Evolutionary conservation across 2,329 filamentous ascomycete genomes (phyloP).

Genomic region (Cryphonectria naterciae): DNA sequence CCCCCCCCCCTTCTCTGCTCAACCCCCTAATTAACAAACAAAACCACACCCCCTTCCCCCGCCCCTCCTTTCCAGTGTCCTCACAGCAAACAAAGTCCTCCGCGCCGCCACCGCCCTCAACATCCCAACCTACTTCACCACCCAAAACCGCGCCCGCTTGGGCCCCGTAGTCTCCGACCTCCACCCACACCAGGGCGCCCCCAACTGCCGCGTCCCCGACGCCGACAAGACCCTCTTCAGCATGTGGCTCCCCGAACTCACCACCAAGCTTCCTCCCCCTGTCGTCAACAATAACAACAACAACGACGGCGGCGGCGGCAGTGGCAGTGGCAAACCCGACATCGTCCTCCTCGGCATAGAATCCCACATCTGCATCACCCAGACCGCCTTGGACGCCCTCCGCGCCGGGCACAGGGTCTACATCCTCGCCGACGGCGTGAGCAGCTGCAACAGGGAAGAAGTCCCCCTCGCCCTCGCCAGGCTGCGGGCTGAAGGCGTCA

Average conservation of each 20-base stretch:
- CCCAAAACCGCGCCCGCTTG: slow-evolving; percentile 78
- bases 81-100: slow-evolving; percentile 71
- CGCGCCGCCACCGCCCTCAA: slow-evolving; percentile 65
- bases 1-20: background rate
- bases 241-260: slow-evolving; percentile 78
- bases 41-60: background rate
- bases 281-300: too few relatives aligned
- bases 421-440: slow-evolving; percentile 86
- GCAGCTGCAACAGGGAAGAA: slow-evolving; percentile 83
- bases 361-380: slow-evolving; percentile 90
- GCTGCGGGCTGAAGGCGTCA: slow-evolving; percentile 71
- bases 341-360: slow-evolving; percentile 90
- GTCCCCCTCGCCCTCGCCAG: slow-evolving; percentile 77
- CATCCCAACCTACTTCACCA: slow-evolving; percentile 84
- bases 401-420: slow-evolving; percentile 79
- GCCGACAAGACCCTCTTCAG: slow-evolving; percentile 89
- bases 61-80: slow-evolving; percentile 51
- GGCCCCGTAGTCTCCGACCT: slow-evolving; percentile 81
- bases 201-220: slow-evolving; percentile 47
- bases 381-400: slow-evolving; percentile 84
- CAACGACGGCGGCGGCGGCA: slow-evolving; percentile 13
- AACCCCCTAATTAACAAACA: background rate
- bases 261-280: slow-evolving; percentile 40
- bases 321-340: slow-evolving; percentile 44
- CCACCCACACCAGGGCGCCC: slow-evolving; percentile 53